These are phyloP conservation scores for Tuber calosporum DNA, from an alignment of 495 filamentous ascomycete genomes.

Conservation along the genomic window DNA sequence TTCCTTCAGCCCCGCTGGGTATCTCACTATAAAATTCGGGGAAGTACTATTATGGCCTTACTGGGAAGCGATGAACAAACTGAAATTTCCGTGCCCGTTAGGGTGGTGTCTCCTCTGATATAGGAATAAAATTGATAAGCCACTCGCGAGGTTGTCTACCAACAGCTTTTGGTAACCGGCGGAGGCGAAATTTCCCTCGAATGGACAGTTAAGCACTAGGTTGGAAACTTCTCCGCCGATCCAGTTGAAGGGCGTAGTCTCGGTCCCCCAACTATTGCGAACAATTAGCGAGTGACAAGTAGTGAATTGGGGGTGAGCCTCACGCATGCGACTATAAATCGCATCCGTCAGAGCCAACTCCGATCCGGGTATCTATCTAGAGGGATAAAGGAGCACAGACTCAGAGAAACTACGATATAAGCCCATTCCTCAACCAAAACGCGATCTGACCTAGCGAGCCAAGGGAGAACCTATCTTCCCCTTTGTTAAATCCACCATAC, in stretches of 20 bases:
- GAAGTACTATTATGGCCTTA: slow-evolving; percentile 50
- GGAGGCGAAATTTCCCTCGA: slow-evolving; percentile 44
- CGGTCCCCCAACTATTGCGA: slow-evolving; percentile 41
- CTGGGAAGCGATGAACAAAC: slow-evolving; percentile 60
- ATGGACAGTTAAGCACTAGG: slow-evolving; percentile 46
- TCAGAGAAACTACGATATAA: slow-evolving; percentile 56
- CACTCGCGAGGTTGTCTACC: slow-evolving; percentile 50
- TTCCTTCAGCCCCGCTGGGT: not conserved
- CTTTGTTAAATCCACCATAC: slow-evolving; percentile 47
- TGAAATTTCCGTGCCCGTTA: slow-evolving; percentile 59
- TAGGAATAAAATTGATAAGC: no score
- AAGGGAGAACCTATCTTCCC: slow-evolving; percentile 42
- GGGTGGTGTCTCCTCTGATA: no score
- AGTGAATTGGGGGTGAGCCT: not conserved
- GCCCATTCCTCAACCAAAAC: slow-evolving; percentile 53
- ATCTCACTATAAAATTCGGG: not conserved
- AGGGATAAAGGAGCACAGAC: not conserved
- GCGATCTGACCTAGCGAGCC: slow-evolving; percentile 49
- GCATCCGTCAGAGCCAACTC: not conserved
- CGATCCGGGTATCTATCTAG: not conserved
- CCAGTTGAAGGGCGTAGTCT: slow-evolving; percentile 62
- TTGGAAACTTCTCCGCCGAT: slow-evolving; percentile 55
- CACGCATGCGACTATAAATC: not conserved
- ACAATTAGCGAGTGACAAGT: not conserved
- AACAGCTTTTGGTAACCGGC: slow-evolving; percentile 54